Evolutionary conservation across 331 rosid species (phyloP).

Genomic region (Rosa hybrid): DNA sequence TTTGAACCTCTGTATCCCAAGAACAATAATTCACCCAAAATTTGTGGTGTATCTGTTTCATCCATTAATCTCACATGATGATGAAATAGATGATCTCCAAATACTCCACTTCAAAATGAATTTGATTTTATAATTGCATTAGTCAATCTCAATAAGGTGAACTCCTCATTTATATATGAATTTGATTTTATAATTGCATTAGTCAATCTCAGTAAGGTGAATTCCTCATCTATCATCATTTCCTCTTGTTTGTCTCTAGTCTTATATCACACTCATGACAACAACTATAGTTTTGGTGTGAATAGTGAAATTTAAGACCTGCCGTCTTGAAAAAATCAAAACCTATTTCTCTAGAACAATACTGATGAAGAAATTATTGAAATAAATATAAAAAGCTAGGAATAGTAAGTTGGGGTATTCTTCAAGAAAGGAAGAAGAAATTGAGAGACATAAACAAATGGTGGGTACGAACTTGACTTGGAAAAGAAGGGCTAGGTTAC

Average conservation of each 20-base stretch:
- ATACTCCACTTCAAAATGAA: not conserved
- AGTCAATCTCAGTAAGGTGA: not conserved
- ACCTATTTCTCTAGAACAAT: not conserved
- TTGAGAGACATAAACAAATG: not conserved
- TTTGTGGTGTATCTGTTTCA: no score
- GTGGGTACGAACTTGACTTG: conserved; percentile 20
- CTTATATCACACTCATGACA: not conserved
- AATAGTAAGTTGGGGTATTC: not conserved
- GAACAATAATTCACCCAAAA: no score
- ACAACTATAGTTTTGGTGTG: not conserved
- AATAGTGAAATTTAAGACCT: not conserved
- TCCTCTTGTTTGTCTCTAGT: not conserved
- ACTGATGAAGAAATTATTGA: not conserved
- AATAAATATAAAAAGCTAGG: not conserved
- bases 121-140: not conserved
- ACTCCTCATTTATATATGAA: not conserved
- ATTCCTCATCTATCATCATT: not conserved
- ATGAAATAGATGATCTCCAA: not conserved
- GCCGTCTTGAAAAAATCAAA: not conserved
- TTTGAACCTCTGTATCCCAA: no score
- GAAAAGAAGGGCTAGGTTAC: not conserved
- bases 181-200: not conserved
- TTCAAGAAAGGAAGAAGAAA: not conserved
- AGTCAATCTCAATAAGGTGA: not conserved
- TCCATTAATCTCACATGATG: not conserved